Evolutionary conservation across 139 green algal genomes (phyloP).

Genomic region (Micractinium sp.): DNA sequence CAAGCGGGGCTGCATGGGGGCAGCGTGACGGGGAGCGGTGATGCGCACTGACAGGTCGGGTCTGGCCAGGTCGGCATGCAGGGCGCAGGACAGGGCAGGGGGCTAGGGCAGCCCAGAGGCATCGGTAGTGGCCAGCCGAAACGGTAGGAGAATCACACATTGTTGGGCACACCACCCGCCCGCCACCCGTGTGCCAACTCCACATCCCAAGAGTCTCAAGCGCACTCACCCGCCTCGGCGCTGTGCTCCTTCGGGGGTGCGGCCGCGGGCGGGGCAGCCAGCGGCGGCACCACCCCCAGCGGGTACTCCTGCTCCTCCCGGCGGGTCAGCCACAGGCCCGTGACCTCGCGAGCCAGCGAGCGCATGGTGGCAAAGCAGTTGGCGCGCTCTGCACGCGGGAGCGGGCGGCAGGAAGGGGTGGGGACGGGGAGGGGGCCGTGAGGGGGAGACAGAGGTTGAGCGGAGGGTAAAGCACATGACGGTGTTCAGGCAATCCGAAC

Average conservation of each 20-base stretch:
- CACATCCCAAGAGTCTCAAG: background rate
- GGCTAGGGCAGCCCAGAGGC: no score
- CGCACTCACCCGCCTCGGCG: background rate
- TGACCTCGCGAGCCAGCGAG: slow-evolving; percentile 70
- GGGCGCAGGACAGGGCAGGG: no score
- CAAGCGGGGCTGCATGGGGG: slow-evolving; percentile 64
- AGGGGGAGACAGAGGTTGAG: no score
- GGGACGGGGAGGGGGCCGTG: background rate
- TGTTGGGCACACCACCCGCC: background rate
- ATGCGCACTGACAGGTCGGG: no score
- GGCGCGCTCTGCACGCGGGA: slow-evolving; percentile 70
- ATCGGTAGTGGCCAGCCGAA: no score
- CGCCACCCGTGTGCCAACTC: background rate
- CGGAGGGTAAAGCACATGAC: no score
- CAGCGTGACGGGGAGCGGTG: background rate
- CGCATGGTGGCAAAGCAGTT: slow-evolving; percentile 95
- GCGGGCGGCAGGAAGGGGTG: background rate
- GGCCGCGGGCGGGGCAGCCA: background rate
- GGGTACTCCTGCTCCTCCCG: slow-evolving; percentile 93
- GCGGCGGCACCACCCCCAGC: slow-evolving; percentile 69
- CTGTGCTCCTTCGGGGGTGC: background rate
- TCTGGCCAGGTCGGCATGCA: no score
- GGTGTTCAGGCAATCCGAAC: slow-evolving; percentile 47
- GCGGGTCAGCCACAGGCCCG: slow-evolving; percentile 86
- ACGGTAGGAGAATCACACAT: background rate